phyloP scores from a whole-genome alignment of 2,329 filamentous ascomycete genomes.

The Phaeosphaeria sp. region DNA sequence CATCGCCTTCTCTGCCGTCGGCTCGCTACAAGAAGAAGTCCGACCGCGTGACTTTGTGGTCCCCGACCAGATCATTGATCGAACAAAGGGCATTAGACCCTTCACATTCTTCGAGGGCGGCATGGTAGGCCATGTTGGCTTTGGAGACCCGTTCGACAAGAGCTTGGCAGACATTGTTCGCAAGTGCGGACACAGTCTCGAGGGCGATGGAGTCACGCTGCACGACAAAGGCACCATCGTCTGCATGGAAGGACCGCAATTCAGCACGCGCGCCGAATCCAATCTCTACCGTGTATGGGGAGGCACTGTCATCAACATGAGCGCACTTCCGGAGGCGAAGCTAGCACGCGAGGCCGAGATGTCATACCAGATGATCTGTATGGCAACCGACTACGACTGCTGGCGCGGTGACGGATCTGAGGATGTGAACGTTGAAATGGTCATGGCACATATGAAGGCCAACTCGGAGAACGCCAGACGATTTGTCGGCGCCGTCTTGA shows the following conservation, averaged over 20 bases:
- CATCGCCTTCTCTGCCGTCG: constrained; percentile 94
- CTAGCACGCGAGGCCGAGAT: constrained; percentile 95
- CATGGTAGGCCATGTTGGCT: constrained; percentile 91
- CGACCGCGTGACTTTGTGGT: constrained; percentile 96
- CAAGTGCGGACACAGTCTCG: constrained; percentile 75
- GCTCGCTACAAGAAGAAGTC: constrained; percentile 89
- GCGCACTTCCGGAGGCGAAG: constrained; percentile 91
- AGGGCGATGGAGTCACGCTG: constrained; percentile 82
- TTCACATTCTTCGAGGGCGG: constrained; percentile 96
- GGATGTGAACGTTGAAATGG: constrained; percentile 92
- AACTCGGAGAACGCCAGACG: constrained; percentile 87
- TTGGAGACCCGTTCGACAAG: constrained; percentile 92
- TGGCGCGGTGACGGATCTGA: constrained; percentile 81
- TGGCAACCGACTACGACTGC: constrained; percentile 99
- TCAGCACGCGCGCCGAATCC: constrained; percentile 94
- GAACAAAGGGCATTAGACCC: constrained; percentile 91
- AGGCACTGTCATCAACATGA: constrained; percentile 98
- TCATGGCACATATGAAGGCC: constrained; percentile 93
- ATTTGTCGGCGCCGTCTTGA: constrained; percentile 84
- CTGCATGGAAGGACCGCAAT: constrained; percentile 99
- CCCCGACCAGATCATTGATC: constrained; percentile 95
- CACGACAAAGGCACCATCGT: constrained; percentile 86
- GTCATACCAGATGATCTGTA: constrained; percentile 97
- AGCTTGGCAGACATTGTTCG: constrained; percentile 77
- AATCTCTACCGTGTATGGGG: constrained; percentile 95